Percentiles rank a stretch among this genome's conserved stretches.
These are phyloP conservation scores for Annulohypoxylon truncatum DNA, from an alignment of 2,329 filamentous ascomycete genomes.

Conservation along the genomic window DNA sequence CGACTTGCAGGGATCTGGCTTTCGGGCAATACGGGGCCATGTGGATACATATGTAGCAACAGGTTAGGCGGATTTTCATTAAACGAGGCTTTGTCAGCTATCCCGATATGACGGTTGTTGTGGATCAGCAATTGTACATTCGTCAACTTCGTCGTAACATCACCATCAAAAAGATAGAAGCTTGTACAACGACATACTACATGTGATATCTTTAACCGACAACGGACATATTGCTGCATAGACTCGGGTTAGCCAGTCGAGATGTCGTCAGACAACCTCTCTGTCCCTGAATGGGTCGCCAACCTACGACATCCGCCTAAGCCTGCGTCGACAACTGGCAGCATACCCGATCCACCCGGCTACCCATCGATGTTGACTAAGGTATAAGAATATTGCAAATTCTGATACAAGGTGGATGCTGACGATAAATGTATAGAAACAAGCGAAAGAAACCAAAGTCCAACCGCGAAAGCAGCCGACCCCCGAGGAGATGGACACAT, in stretches of 20 bases:
- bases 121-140: conserved; percentile 17
- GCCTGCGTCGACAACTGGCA: conserved; percentile 71
- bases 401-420: conserved; percentile 3
- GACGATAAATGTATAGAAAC: conserved; percentile 54
- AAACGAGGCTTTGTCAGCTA: conserved; percentile 20
- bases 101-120: conserved; percentile 9
- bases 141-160: neutral
- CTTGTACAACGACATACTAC: neutral
- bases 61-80: neutral
- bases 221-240: neutral
- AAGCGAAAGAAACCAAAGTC: conserved; percentile 62
- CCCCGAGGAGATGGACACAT: conserved; percentile 87
- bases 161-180: neutral
- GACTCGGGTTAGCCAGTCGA: neutral
- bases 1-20: conserved; percentile 29
- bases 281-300: conserved; percentile 82
- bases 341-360: conserved; percentile 87
- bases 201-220: neutral
- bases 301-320: conserved; percentile 79
- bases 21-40: conserved; percentile 12
- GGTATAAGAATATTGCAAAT: conserved; percentile 54
- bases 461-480: conserved; percentile 74
- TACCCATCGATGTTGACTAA: conserved; percentile 73
- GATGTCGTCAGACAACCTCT: conserved; percentile 47
- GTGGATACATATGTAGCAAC: conserved; percentile 8